Base-by-base conservation (phyloP, 768 basidiomycete species). In the Aureoboletus auriporus region DNA sequence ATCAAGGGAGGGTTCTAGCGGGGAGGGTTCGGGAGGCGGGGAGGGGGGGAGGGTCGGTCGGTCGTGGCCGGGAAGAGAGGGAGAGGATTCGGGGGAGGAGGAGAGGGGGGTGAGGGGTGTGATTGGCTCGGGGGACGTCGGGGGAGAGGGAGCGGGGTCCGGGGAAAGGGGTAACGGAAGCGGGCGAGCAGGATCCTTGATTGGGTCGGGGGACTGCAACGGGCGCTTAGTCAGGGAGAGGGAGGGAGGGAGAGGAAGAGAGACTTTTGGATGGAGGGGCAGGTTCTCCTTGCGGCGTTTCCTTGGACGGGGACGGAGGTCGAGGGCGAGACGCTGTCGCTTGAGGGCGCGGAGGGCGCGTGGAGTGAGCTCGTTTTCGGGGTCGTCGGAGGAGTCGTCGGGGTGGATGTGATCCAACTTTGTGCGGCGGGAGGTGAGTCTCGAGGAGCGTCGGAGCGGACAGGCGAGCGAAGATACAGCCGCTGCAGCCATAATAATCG, bases 311-410 rank as follows among this genome's bases (percentile, higher is more conserved):
- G 42, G 9, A 23, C 4, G 20, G 26, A 45, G 50, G 62, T 66
- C 66, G 55, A 62, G 56, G 1, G 66, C 17, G 54, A 64, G 64
- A 1, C 66, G 64, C 27, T 58, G 65, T 5, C 65, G 65, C 27
- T 66, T 66, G 58, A 66, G 64, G 0, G 65, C 65, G 37, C 65
- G 67, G 37, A 66, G 66, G 2, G 65, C 65, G 46, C 65, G 64
- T 34, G 65, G 65, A 0, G 65, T 66, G 50, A 66, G 65, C 31
- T 68, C 64, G 57, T 63, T 61, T 29, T 65, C 62, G 2, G 20
- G 20, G 51, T 62, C 58, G 29, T 52, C 51, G 29, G 55, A 4
- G 2, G 37, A 17, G n/a, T 46, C 36, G 35, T 45, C 44, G 28
- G 20, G 29, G 33, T 42, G 20, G 4, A 23, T 23, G 20, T 23